These are phyloP conservation scores for Rhizopus sp. DNA, from an alignment of 371 early-diverging fungal genomes.

Conservation along the genomic window DNA sequence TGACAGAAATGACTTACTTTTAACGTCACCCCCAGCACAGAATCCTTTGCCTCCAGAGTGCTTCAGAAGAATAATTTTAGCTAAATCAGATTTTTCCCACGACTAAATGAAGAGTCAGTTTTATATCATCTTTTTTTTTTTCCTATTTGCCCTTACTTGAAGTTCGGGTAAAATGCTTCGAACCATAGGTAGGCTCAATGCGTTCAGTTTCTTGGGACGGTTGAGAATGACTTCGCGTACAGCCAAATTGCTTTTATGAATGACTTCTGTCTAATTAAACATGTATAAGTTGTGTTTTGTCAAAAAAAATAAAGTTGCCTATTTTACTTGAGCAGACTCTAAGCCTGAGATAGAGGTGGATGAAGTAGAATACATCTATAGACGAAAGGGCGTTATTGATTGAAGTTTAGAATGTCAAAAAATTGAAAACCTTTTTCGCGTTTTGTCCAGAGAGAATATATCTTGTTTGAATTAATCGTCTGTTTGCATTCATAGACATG, in stretches of 20 bases:
- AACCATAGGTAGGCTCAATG: constrained; percentile 89
- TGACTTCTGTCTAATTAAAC: constrained; percentile 28
- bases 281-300: not conserved
- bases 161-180: constrained; percentile 80
- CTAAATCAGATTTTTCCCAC: constrained; percentile 88
- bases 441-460: constrained; percentile 19
- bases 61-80: constrained; percentile 86
- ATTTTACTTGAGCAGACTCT: constrained; percentile 16
- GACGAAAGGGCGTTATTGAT: not conserved
- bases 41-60: constrained; percentile 80
- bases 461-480: constrained; percentile 28
- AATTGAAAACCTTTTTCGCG: not conserved
- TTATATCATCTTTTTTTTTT: not conserved
- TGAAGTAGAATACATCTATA: constrained; percentile 16
- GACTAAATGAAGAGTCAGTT: constrained; percentile 49
- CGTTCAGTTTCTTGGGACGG: constrained; percentile 86
- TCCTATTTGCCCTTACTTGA: constrained; percentile 45
- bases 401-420: too few relatives aligned
- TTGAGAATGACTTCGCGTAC: constrained; percentile 43
- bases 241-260: constrained; percentile 11
- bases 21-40: constrained; percentile 98
- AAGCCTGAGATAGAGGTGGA: constrained; percentile 12
- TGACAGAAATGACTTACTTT: constrained; percentile 45
- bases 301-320: not conserved
- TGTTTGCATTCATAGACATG: constrained; percentile 13